A percentile compares a stretch with the other conserved stretches of the same genome.
phyloP scores from a whole-genome alignment of 2,329 filamentous ascomycete genomes.

The Hortaea sp. region DNA sequence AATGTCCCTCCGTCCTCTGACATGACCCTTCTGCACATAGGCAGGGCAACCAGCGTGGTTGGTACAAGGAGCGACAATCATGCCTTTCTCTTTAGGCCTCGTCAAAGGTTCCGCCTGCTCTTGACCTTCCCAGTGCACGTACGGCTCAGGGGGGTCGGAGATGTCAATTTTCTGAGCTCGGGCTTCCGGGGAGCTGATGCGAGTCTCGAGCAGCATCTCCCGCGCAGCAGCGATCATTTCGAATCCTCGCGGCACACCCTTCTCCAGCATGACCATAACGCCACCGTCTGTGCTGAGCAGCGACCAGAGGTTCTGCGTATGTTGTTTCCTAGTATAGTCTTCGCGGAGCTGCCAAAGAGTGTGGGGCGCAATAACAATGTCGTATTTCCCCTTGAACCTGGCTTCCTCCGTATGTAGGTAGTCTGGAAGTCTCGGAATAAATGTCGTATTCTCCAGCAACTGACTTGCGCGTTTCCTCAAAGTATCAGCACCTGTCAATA shows the following conservation, averaged over 20 bases:
- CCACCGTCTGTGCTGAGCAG: constrained; percentile 76
- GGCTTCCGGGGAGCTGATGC: constrained; percentile 55
- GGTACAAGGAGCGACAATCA: constrained; percentile 64
- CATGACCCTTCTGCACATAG: constrained; percentile 61
- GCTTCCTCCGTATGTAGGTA: constrained; percentile 49
- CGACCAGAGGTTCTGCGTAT: constrained; percentile 83
- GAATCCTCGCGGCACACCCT: constrained; percentile 83
- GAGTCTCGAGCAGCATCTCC: constrained; percentile 63
- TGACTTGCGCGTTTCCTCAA: constrained; percentile 65
- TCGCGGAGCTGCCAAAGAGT: constrained; percentile 66
- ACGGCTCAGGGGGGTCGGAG: constrained; percentile 25
- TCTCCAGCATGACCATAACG: constrained; percentile 78
- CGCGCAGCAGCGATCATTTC: constrained; percentile 82
- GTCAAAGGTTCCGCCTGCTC: neutral
- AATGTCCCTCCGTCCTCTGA: constrained; percentile 70
- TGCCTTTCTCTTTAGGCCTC: constrained; percentile 44
- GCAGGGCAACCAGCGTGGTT: constrained; percentile 84
- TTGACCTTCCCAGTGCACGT: constrained; percentile 10
- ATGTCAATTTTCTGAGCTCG: constrained; percentile 24
- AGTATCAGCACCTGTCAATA: constrained; percentile 65
- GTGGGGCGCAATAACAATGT: constrained; percentile 84
- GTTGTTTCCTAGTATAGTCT: constrained; percentile 63
- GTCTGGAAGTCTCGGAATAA: constrained; percentile 84
- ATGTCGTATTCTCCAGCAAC: constrained; percentile 80
- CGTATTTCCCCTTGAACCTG: constrained; percentile 50